phyloP scores from a whole-genome alignment of 768 basidiomycete species.

The Gyrodon lividus region DNA sequence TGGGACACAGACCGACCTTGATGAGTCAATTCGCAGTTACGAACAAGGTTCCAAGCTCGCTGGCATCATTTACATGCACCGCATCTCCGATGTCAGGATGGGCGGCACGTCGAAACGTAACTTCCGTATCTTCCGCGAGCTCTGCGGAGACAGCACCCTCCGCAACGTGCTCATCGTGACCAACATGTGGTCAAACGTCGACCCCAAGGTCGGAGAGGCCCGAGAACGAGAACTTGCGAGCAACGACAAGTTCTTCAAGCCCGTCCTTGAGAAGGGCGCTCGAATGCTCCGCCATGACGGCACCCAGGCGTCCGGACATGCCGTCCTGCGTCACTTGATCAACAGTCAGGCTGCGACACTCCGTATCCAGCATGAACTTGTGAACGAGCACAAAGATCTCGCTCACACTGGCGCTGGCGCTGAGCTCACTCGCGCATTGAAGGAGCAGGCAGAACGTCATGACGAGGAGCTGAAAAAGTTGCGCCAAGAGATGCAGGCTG shows the following conservation, averaged over 20 bases:
- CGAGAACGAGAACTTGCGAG: conserved; percentile 46
- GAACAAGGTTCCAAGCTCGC: conserved; percentile 41
- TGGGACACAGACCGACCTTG: neutral
- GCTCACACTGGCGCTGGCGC: conserved; percentile 52
- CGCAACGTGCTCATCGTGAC: conserved; percentile 52
- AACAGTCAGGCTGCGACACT: conserved; percentile 42
- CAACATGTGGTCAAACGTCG: conserved; percentile 52
- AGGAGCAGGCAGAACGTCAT: conserved; percentile 45
- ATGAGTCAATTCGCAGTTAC: conserved; percentile 19
- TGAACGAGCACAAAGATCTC: conserved; percentile 47
- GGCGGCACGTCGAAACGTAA: conserved; percentile 51
- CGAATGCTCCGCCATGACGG: conserved; percentile 42
- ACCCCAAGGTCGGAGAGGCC: conserved; percentile 35
- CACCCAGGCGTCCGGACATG: conserved; percentile 39
- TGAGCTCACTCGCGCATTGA: conserved; percentile 50
- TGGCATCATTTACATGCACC: conserved; percentile 56
- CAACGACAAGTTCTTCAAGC: conserved; percentile 49
- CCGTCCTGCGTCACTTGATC: conserved; percentile 43
- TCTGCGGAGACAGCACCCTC: conserved; percentile 51
- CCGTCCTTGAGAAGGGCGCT: conserved; percentile 50
- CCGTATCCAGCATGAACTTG: conserved; percentile 55
- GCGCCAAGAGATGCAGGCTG: conserved; percentile 45
- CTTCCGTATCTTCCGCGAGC: conserved; percentile 49
- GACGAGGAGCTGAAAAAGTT: conserved; percentile 48
- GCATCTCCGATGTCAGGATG: conserved; percentile 51